These are phyloP conservation scores for Thinopyrum elongatum DNA, from an alignment of 176 grass and related monocot genomes.

Conservation along the genomic window DNA sequence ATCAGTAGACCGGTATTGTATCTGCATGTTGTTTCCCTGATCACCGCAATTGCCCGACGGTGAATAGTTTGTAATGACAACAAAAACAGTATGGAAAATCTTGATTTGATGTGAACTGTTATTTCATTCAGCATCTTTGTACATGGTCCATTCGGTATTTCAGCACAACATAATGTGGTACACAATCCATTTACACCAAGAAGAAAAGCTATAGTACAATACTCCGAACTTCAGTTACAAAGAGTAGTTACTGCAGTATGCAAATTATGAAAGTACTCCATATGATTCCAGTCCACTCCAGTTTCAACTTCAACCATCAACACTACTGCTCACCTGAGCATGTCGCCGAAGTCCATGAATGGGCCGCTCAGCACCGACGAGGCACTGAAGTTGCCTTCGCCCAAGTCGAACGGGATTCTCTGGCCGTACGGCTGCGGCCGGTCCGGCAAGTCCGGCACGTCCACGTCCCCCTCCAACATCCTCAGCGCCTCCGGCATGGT, in stretches of 20 bases:
- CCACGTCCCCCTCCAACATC: slow-evolving; percentile 84
- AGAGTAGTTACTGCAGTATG: neutral
- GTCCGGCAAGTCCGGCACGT: slow-evolving; percentile 74
- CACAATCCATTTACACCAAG: neutral
- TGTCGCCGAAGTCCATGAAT: slow-evolving; percentile 42
- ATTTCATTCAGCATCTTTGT: neutral
- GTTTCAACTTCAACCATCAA: neutral
- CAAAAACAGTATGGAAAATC: neutral
- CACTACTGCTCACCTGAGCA: slow-evolving; percentile 50
- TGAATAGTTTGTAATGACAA: slow-evolving; percentile 4
- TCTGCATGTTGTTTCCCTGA: slow-evolving; percentile 27
- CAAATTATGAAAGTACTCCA: neutral
- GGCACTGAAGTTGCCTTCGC: slow-evolving; percentile 41
- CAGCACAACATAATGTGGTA: neutral
- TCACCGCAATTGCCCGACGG: neutral
- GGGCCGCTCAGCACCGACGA: slow-evolving; percentile 46
- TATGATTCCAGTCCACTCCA: neutral
- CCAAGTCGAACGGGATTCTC: slow-evolving; percentile 45
- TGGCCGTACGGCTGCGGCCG: slow-evolving; percentile 60
- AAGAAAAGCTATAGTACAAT: neutral
- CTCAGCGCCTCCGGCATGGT: slow-evolving; percentile 83
- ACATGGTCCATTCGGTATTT: neutral
- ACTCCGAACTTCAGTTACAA: neutral
- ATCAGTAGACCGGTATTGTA: slow-evolving; percentile 22
- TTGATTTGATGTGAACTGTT: slow-evolving; percentile 4